Base-by-base conservation (phyloP, 805 yeast genomes). In the Candida khao-thaluensis region DNA sequence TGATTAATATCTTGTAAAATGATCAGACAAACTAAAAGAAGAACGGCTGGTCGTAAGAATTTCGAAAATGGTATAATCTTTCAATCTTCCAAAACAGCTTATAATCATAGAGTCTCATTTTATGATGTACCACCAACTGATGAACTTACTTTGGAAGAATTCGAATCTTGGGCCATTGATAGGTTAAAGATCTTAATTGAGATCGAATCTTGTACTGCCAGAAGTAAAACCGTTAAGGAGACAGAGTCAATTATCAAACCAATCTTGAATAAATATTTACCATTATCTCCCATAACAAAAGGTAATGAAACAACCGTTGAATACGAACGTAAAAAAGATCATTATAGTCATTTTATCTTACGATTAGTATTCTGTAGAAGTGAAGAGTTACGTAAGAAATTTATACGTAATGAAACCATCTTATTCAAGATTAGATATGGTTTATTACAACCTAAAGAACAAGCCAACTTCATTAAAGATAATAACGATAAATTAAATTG, bases 131-230 rank as follows among this genome's bases (percentile, higher is more conserved):
- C 95, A 8, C 98, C 98, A 0, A 63, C 73, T 22, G 80, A 82
- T 10, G 98, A 93, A 60, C 81, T 93, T 52, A 87, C 97, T 0
- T 62, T 93, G 12, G 97, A 90, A 47, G 86, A 93, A 53, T 93
- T 93, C 61, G 99, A 93, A 63, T 72, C 74, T 4, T 93, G 97
- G 96, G 98, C 98, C 4, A 82, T 93, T 39, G 98, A 91, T 54
- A 68, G 99, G 43, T 70, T 91, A 46, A 81, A 83, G 54, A 77
- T 93, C 7, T 69, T 93, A 42, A 75, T 89, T 39, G 96, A 88
- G 56, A 82, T 93, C 36, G 97, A 91, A 53, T 75, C 87, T 1
- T 77, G 85, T 47, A 53, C 74, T 30, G 78, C 82, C 17, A 72
- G 95, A 50, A 80, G 81, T 43, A 79, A 80, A 52, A 59, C 74